Evolutionary conservation across 495 filamentous ascomycete species (phyloP), one percentile per base, ranked within the genome.

Genomic region (Apodospora peruviana): DNA sequence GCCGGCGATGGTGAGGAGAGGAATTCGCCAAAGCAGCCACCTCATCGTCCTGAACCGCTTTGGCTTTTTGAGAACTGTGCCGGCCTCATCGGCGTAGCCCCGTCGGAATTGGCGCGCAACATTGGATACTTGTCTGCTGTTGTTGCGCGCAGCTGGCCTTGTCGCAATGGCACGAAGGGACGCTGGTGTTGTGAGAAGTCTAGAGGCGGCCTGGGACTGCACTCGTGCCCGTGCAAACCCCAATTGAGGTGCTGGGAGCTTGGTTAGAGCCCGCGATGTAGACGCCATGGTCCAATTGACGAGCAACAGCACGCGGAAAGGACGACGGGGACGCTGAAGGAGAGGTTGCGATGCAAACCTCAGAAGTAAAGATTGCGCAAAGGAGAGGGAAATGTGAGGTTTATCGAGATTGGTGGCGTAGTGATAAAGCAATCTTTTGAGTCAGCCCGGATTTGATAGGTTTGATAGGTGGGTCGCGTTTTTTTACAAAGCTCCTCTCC

Each of bases 21-120:
- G 86, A 56, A 83, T 56, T 50, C 94, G 79, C 87, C 88, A 97
- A 32, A 32, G 27, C 53, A 82, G 17, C 73, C 73, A 75, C 41
- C 64, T 58, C 52, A 73, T 58, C 21, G 55, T 62, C 39, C 73
- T 63, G 51, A 76, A 67, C 52, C 63, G 68, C 50, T 64, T 56
- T 9, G 47, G 34, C 50, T 59, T 59, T 61, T 69, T 72, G 47
- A 57, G 61, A 14, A 52, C 55, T 19, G 68, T 45, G 32, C 55
- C 42, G 32, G 63, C 60, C 11, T 51, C 58, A 41, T 67, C 66
- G 29, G 74, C 62, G 32, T 72, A 73, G 45, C 57, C 53, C 45
- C 77, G 61, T 3, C 59, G 61, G 58, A 73, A 66, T 53, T 70
- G 65, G 37, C 62, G 65, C 45, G 66, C 27, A 24, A 58, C 52